Base-by-base conservation (phyloP, 257 asterid species). In the Solanum sejunctum region DNA sequence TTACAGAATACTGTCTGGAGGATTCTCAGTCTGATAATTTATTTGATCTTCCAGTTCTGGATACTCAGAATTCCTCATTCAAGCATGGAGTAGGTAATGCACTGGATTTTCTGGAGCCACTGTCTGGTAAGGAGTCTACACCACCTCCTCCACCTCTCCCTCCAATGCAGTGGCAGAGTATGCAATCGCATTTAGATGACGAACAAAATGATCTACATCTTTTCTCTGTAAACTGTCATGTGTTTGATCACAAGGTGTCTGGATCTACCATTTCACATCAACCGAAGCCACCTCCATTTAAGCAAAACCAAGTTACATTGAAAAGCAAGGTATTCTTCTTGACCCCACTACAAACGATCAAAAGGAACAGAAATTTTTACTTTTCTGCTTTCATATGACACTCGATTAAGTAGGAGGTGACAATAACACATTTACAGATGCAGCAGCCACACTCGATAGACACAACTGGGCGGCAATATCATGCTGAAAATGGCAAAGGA, bases 281-380 rank as follows among this genome's bases (percentile, higher is more conserved):
- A 84, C 97, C 95, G 60, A 93, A 93, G 85, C 97, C 98, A 69
- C 95, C 96, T 71, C 96, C 96, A 8, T 82, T 90, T 47, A 88
- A 69, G 71, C 93, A 92, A 86, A 93, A 91, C 75, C 91, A 84
- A 87, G 67, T 66, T 85, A 12, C 75, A 83, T 86, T 84, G 92
- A 91, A 89, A 84, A 89, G 79, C 93, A 93, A 93, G 98, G 99
- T 95, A 72, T 16, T 52, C 81, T 49, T 61, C 10, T 23, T 28
- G 52, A 51, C 28, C 56, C 54, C 52, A 47, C 11, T 77, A 15
- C 63, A 54, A 52, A 23, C 28, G 5, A 52, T 78, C 49, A 52
- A 52, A 51, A 12, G 41, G 26, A 78, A 78, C 41, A 23, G 43
- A 78, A 52, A 16, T 52, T 78, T 26, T 78, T 18, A 52, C 49